Conservation (phyloP, 2,329 filamentous ascomycete species). For the Aspergillus sp. region DNA sequence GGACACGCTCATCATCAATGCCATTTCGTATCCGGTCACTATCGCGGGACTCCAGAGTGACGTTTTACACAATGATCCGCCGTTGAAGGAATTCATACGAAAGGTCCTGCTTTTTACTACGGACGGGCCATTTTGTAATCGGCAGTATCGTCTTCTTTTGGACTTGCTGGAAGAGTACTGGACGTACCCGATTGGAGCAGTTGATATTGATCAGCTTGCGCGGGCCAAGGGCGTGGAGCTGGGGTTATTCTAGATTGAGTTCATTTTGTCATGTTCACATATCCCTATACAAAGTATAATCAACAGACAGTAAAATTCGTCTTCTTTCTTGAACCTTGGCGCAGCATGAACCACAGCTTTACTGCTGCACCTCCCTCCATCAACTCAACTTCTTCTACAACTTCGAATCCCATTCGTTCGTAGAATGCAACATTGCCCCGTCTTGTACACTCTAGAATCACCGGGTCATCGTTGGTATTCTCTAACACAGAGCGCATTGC, state of each 20-base stretch:
- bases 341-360: constrained; percentile 26
- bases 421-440: no score
- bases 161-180: constrained; percentile 28
- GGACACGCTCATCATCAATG: constrained; percentile 25
- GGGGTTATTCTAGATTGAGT: constrained; percentile 14
- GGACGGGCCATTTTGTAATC: neutral
- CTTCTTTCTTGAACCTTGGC: neutral
- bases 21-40: constrained; percentile 25
- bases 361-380: constrained; percentile 14
- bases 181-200: constrained; percentile 12
- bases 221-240: constrained; percentile 23
- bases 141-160: neutral
- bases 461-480: no score
- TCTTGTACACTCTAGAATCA: no score
- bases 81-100: constrained; percentile 20
- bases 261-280: no score
- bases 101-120: no score
- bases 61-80: constrained; percentile 17
- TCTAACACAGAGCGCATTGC: no score
- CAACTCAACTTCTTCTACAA: constrained; percentile 22
- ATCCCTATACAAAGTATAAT: no score
- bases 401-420: constrained; percentile 23
- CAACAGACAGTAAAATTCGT: no score
- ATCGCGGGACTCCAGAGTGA: constrained; percentile 18
- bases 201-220: constrained; percentile 24